Conservation (phyloP, 2,329 filamentous ascomycete genomes). For the Cercospora sp. region DNA sequence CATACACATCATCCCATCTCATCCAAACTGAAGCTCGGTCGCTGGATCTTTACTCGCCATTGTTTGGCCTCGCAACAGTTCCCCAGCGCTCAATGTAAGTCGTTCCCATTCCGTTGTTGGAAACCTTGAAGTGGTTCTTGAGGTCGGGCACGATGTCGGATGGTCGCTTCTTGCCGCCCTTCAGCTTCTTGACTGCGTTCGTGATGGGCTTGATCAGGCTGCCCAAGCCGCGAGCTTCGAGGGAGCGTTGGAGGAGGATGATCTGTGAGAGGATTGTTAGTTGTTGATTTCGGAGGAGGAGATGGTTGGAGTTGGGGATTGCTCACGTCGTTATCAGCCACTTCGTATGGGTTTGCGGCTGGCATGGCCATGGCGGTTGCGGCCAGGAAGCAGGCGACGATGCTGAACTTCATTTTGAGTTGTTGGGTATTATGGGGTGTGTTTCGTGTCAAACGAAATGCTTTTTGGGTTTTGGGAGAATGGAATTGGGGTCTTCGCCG, state of each 20-base stretch:
- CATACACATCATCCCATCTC: background rate
- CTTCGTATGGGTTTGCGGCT: background rate
- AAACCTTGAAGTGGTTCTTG: background rate
- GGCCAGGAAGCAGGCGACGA: background rate
- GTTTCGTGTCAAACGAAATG: background rate
- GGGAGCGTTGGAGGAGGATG: background rate
- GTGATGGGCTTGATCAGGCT: background rate
- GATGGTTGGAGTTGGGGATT: no score
- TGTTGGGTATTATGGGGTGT: background rate
- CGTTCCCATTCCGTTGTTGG: background rate
- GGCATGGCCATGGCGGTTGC: background rate
- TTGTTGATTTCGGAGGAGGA: no score
- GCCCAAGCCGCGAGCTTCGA: background rate
- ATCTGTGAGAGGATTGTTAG: background rate
- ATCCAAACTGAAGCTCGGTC: no score
- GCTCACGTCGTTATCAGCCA: background rate
- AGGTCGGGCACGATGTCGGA: background rate
- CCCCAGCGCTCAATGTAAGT: background rate
- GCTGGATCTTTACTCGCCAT: no score
- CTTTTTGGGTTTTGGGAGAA: background rate
- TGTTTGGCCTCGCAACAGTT: background rate
- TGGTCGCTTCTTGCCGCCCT: background rate
- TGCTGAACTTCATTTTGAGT: background rate
- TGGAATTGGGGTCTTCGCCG: background rate
- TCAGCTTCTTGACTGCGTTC: background rate